These are phyloP conservation scores for Tanacetum coccineum DNA, from an alignment of 129 eudicot genomes.

Conservation along the genomic window DNA sequence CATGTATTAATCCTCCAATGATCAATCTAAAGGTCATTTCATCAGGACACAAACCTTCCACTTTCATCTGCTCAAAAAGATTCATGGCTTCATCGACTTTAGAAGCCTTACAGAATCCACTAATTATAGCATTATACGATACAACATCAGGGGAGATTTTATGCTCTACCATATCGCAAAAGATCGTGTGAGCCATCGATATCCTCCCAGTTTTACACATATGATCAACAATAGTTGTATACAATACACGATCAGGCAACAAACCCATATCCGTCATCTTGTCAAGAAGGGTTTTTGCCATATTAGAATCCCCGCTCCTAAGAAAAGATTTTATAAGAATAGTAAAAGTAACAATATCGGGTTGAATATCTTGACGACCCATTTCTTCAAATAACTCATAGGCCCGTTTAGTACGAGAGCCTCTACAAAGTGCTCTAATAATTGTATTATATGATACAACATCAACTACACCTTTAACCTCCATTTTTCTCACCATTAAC, in stretches of 20 bases:
- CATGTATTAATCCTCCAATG: conserved; percentile 60
- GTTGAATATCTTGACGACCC: conserved; percentile 58
- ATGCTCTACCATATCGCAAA: conserved; percentile 67
- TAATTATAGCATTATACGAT: conserved; percentile 68
- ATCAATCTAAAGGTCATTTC: conserved; percentile 74
- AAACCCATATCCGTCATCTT: conserved; percentile 77
- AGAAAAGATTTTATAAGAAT: conserved; percentile 78
- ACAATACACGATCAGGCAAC: conserved; percentile 66
- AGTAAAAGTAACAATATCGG: conserved; percentile 78
- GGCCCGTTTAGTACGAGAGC: conserved; percentile 41
- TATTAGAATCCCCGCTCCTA: conserved; percentile 46
- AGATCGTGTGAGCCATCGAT: conserved; percentile 47
- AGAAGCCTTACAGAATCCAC: conserved; percentile 68
- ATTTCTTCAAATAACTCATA: conserved; percentile 65
- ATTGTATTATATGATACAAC: conserved; percentile 91
- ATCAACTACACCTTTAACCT: conserved; percentile 61
- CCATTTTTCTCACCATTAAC: conserved; percentile 69
- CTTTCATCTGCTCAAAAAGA: conserved; percentile 70
- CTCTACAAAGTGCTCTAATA: conserved; percentile 59
- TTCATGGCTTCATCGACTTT: conserved; percentile 65
- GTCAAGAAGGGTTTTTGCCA: conserved; percentile 60
- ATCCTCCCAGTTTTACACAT: conserved; percentile 62
- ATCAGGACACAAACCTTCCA: conserved; percentile 63
- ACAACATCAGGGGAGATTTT: conserved; percentile 71
- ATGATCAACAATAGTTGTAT: conserved; percentile 70